Evolutionary conservation across 1,284 basidiomycete genomes (phyloP).

Genomic region (Marasmius fiardii): DNA sequence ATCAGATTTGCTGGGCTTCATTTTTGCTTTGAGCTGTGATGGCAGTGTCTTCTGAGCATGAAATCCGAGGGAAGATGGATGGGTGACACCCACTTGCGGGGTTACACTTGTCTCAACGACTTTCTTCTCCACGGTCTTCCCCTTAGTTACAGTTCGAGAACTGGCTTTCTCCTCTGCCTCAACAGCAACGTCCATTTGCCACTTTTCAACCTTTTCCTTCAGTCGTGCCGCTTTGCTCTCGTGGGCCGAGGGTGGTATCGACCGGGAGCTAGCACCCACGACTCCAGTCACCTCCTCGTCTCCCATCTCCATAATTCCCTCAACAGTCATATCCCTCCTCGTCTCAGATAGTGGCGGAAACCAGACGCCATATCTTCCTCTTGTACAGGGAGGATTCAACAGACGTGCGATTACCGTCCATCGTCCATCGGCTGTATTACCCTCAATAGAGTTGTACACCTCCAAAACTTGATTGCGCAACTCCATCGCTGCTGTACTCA

Average conservation of each 20-base stretch:
- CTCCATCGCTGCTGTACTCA: neutral
- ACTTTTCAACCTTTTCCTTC: constrained; percentile 1
- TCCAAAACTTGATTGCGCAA: neutral
- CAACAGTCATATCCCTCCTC: neutral
- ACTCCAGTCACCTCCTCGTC: neutral
- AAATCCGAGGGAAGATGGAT: neutral
- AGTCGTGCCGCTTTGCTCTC: neutral
- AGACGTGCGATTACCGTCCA: neutral
- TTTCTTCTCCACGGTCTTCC: neutral
- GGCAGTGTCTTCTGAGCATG: neutral
- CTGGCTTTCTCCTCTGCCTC: neutral
- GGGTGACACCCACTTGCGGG: neutral
- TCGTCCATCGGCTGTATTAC: neutral
- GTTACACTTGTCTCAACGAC: neutral
- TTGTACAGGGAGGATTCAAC: constrained; percentile 1
- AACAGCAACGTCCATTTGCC: neutral
- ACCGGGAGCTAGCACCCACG: neutral
- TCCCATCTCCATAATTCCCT: neutral
- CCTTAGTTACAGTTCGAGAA: neutral
- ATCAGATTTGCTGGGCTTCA: neutral
- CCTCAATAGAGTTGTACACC: neutral
- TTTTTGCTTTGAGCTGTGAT: neutral
- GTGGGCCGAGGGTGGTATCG: neutral
- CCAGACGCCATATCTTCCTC: neutral
- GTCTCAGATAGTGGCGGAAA: neutral